Evolutionary conservation across 129 eudicot species (phyloP).

Genomic region (Gnaphalium uliginosum): DNA sequence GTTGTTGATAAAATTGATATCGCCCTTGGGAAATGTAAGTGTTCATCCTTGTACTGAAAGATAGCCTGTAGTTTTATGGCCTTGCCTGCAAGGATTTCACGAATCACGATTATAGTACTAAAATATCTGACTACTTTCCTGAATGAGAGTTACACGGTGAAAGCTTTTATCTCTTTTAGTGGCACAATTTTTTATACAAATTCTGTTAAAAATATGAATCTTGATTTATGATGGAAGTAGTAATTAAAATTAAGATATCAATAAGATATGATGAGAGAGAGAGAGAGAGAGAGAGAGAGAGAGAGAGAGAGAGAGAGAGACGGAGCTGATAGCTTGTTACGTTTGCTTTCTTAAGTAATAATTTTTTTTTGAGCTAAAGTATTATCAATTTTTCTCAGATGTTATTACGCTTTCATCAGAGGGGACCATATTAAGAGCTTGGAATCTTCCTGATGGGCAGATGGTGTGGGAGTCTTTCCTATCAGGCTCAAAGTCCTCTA

Average conservation of each 20-base stretch:
- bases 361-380: constrained; percentile 18
- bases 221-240: background rate
- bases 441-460: constrained; percentile 99
- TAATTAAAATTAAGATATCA: background rate
- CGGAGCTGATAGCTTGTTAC: constrained; percentile 5
- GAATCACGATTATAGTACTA: background rate
- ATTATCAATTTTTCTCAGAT: constrained; percentile 47
- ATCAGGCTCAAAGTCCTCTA: constrained; percentile 59
- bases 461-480: constrained; percentile 97
- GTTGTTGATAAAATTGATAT: constrained; percentile 68
- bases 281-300: background rate
- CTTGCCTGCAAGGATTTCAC: background rate
- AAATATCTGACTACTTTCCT: constrained; percentile 11
- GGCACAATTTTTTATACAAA: background rate
- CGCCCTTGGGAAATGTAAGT: constrained; percentile 93
- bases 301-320: no score
- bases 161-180: constrained; percentile 1
- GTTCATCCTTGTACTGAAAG: background rate
- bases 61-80: constrained; percentile 7
- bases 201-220: background rate
- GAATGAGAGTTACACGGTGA: constrained; percentile 9
- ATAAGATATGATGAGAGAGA: background rate
- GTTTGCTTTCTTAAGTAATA: background rate
- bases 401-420: constrained; percentile 85
- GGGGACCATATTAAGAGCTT: constrained; percentile 87